These are phyloP conservation scores for Kurtzmaniella quercitrusa DNA, from an alignment of 1,139 yeast species.

Conservation along the genomic window DNA sequence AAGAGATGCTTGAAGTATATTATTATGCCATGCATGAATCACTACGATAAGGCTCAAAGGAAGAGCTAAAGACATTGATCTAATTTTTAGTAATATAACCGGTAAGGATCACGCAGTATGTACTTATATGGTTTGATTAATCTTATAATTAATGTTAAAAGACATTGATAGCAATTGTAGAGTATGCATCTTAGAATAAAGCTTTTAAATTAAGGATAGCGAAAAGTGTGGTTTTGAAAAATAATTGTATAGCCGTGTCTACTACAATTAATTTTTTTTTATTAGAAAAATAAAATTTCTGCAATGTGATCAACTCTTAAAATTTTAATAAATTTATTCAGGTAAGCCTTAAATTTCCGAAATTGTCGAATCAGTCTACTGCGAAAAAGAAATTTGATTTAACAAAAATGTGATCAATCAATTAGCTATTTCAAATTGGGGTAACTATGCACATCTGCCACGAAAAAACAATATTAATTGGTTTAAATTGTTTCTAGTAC, in stretches of 20 bases:
- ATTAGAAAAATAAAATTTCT: background rate
- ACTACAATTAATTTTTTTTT: background rate
- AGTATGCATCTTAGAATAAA: background rate
- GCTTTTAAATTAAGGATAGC: background rate
- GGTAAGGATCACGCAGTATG: no score
- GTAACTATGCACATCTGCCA: background rate
- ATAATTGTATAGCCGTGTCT: background rate
- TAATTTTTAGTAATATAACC: no score
- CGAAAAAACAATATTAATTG: background rate
- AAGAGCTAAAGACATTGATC: background rate
- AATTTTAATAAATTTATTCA: background rate
- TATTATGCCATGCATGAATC: background rate
- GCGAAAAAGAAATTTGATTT: background rate
- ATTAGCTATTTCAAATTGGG: background rate
- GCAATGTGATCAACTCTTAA: background rate
- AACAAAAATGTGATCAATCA: background rate
- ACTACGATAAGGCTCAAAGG: background rate
- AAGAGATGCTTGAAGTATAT: slow-evolving; percentile 1
- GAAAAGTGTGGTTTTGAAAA: background rate
- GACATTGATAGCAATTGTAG: no score
- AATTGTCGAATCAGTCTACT: background rate
- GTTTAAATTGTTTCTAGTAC: no score
- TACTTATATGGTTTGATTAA: no score
- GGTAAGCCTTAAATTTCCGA: background rate
- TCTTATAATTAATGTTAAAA: no score